phyloP scores from a whole-genome alignment of 306 rosid species.

The Inga leiocalycina region DNA sequence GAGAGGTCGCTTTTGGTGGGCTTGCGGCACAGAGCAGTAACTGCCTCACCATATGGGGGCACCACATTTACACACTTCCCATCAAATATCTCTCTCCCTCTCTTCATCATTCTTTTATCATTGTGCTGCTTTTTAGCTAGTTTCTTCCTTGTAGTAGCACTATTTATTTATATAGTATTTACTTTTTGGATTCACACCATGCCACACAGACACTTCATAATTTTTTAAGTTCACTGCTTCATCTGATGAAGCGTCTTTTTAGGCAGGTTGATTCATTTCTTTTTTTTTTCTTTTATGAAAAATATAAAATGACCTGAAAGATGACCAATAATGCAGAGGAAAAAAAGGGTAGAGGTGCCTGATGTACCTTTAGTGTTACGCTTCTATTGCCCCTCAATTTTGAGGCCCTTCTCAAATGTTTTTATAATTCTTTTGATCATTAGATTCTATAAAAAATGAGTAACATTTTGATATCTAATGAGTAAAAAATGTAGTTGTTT shows the following conservation, averaged over 20 bases:
- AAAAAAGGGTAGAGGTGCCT: no score
- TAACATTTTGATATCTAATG: no score
- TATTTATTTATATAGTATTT: no score
- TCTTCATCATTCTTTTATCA: neutral
- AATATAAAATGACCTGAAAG: neutral
- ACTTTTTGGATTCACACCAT: neutral
- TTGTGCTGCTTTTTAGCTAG: neutral
- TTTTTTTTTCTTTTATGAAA: no score
- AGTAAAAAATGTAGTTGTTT: no score
- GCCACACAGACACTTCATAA: neutral
- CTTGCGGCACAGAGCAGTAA: conserved; percentile 26
- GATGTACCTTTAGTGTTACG: no score
- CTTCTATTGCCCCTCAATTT: no score
- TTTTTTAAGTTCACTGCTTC: neutral
- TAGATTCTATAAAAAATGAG: no score
- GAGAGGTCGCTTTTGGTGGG: conserved; percentile 27
- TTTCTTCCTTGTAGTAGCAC: neutral
- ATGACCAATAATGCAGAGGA: no score
- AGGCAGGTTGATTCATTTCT: neutral
- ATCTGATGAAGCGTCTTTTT: neutral
- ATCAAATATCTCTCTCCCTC: neutral
- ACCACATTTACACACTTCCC: neutral
- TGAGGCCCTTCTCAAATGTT: no score
- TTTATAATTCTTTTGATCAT: no score
- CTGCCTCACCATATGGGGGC: neutral